These are phyloP conservation scores for Nymphaea colorata DNA, from an alignment of 164 flowering plant species.

Conservation along the genomic window DNA sequence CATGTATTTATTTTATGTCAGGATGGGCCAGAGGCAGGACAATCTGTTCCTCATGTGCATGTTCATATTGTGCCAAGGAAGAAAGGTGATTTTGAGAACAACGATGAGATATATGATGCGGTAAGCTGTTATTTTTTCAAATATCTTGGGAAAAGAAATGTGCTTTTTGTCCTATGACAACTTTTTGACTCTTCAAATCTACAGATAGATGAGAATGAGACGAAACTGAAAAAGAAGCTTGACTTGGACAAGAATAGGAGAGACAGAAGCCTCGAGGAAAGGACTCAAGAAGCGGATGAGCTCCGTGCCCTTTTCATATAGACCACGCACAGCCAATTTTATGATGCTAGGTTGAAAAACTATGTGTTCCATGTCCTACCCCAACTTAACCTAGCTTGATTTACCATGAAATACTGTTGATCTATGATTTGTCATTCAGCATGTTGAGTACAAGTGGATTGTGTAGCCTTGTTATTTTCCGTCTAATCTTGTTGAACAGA, in stretches of 20 bases:
- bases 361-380: too few species aligned
- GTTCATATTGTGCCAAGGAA: conserved; percentile 72
- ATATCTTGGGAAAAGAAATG: not conserved
- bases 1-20: conserved; percentile 7
- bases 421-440: not conserved
- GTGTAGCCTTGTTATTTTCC: not conserved
- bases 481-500: too few species aligned
- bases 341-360: not conserved
- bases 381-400: not conserved
- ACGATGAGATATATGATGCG: conserved; percentile 87
- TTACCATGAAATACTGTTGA: not conserved
- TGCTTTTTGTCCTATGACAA: not conserved
- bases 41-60: conserved; percentile 89
- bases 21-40: conserved; percentile 98
- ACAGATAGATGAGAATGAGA: conserved; percentile 74
- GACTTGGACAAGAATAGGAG: conserved; percentile 77
- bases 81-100: conserved; percentile 71
- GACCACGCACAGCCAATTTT: not conserved
- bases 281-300: conserved; percentile 65
- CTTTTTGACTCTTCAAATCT: not conserved
- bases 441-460: not conserved
- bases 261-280: conserved; percentile 73
- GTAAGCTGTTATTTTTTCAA: conserved; percentile 30
- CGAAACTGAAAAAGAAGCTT: conserved; percentile 53
- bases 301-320: conserved; percentile 39